Conservation (phyloP, 2,329 filamentous ascomycete genomes). For the Fusarium clavum region DNA sequence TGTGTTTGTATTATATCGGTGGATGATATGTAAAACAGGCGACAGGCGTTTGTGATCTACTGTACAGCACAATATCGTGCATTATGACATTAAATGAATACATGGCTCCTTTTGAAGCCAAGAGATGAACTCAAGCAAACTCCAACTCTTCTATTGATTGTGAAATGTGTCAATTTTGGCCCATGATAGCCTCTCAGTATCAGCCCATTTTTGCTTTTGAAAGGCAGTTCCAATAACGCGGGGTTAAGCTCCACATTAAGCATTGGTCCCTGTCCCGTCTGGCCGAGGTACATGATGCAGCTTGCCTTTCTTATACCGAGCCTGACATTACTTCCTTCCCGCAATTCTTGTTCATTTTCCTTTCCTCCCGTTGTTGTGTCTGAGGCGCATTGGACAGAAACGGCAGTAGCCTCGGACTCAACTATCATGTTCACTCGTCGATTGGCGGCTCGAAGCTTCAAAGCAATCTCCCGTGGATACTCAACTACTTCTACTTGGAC, state of each 20-base stretch:
- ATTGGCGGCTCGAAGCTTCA: conserved; percentile 25
- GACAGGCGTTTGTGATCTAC: conserved; percentile 23
- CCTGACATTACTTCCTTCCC: background rate
- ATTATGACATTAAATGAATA: conserved; percentile 10
- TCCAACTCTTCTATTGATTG: background rate
- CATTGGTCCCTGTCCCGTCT: conserved; percentile 33
- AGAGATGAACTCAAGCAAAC: background rate
- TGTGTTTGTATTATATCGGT: conserved; percentile 17
- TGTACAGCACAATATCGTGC: conserved; percentile 13
- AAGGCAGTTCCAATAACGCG: conserved; percentile 40
- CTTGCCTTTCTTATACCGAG: background rate
- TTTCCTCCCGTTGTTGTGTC: background rate
- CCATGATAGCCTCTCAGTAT: background rate
- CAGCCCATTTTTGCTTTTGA: conserved; percentile 25
- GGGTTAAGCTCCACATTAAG: conserved; percentile 45
- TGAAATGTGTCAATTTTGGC: background rate
- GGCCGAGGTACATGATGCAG: conserved; percentile 43
- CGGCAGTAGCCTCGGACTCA: background rate
- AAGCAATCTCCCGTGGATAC: conserved; percentile 8
- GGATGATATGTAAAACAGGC: conserved; percentile 12
- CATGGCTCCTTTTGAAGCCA: background rate
- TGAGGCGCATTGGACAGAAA: background rate
- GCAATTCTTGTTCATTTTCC: background rate
- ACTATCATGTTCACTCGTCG: conserved; percentile 30
- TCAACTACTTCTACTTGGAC: conserved; percentile 22